Base-by-base conservation (phyloP, 768 basidiomycete species). In the Rhizopogon salebrosus region DNA sequence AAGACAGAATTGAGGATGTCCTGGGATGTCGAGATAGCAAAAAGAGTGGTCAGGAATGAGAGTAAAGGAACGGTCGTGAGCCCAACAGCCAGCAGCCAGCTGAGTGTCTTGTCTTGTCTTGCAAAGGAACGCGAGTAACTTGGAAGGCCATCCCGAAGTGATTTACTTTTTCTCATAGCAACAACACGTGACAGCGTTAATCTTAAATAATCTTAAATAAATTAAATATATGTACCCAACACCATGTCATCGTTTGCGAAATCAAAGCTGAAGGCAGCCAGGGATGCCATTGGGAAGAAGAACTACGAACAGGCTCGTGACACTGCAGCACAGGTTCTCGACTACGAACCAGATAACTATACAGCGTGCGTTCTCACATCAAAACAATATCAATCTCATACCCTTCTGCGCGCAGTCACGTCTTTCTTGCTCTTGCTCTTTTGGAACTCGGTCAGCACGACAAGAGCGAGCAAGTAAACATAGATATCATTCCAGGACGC, bases 381-480 rank as follows among this genome's bases (percentile, higher is more conserved):
- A 39, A n/a, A 39, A 41, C 6, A 3, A 20, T 31, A 34, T 54
- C 27, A 9, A 23, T 31, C 22, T 56, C 20, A 48, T 31, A 40
- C 24, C 46, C 50, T 34, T 62, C 35, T 20, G 46, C 39, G 14
- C 16, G 27, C 65, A 98, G 95, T 4, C 80, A 88, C 64, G 87
- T 97, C 22, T 97, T 94, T 64, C 77, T 91, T 24, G 94, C 85
- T 3, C 71, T 97, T 10, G 84, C 97, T 1, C 74, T 80, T 22
- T 73, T 92, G 10, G 91, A 95, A 64, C 73, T 95, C 2, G 82
- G 82, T 24, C 78, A 89, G 50, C 67, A 73, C 20, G 79, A 84
- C 36, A 73, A 84, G 65, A 88, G 93, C 73, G 94, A 98, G 75
- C 82, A 87, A 83, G 94, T 95, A 80, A 78, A 74, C 62, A 60